Conservation (phyloP, 2,329 filamentous ascomycete genomes). For the Blastomyces parvus region DNA sequence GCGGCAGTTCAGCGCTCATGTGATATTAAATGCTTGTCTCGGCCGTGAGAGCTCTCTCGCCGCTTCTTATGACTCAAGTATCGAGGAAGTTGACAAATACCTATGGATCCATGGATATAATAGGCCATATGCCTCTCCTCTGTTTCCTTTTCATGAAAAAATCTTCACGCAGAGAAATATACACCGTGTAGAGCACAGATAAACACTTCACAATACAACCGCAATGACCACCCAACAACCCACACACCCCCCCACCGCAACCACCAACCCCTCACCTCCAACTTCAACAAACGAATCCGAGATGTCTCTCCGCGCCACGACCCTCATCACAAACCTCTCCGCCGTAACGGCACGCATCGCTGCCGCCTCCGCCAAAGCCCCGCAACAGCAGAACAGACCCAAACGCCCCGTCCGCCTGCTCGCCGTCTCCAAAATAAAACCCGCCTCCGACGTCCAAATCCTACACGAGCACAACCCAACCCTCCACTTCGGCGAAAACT, state of each 20-base stretch:
- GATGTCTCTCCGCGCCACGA: constrained; percentile 43
- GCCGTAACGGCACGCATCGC: constrained; percentile 51
- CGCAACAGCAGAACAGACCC: constrained; percentile 9
- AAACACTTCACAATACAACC: not conserved
- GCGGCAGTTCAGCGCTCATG: not conserved
- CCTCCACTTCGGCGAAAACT: constrained; percentile 91
- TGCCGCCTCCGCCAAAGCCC: constrained; percentile 30
- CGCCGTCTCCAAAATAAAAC: constrained; percentile 93
- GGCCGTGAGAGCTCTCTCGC: not conserved
- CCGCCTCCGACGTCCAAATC: constrained; percentile 78
- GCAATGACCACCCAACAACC: not conserved
- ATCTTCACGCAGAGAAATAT: not conserved
- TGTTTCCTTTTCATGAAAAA: not conserved
- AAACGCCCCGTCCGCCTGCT: constrained; percentile 54
- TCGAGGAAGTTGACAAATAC: not conserved
- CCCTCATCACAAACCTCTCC: constrained; percentile 54
- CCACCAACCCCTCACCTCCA: not conserved
- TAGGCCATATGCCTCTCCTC: not conserved
- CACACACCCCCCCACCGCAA: too few relatives aligned
- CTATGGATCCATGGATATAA: not conserved
- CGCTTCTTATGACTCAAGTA: not conserved
- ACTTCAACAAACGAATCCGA: not conserved
- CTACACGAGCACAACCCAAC: constrained; percentile 62
- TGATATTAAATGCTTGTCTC: not conserved
- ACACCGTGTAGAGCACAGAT: not conserved